phyloP scores from a whole-genome alignment of 495 filamentous ascomycete genomes.

The Copromyces sp. region DNA sequence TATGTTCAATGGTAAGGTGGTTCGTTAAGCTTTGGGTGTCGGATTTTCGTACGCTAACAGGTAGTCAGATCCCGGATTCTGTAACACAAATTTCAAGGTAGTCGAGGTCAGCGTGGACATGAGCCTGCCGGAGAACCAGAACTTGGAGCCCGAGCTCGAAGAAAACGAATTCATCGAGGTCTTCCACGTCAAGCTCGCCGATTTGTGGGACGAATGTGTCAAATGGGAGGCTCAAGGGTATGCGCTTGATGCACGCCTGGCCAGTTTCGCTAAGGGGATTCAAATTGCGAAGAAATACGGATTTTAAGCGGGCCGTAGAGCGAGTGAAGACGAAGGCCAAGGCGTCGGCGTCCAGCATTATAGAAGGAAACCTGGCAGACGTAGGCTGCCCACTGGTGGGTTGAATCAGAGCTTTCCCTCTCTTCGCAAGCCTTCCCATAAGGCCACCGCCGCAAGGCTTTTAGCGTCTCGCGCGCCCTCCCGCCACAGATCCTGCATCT shows the following conservation, averaged over 20 bases:
- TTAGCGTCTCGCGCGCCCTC: slow-evolving; percentile 71
- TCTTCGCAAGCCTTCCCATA: slow-evolving; percentile 62
- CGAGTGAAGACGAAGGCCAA: not conserved
- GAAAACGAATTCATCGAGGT: slow-evolving; percentile 88
- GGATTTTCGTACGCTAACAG: not conserved
- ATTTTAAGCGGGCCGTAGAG: slow-evolving; percentile 16
- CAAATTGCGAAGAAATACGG: slow-evolving; percentile 55
- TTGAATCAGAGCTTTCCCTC: slow-evolving; percentile 48
- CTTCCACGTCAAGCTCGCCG: slow-evolving; percentile 57
- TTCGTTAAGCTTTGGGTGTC: not conserved
- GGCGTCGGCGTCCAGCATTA: not conserved
- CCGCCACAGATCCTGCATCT: slow-evolving; percentile 63
- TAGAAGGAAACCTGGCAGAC: not conserved
- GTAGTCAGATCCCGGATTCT: slow-evolving; percentile 56
- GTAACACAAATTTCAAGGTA: slow-evolving; percentile 79
- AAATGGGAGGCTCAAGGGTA: slow-evolving; percentile 62
- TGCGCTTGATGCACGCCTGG: slow-evolving; percentile 79
- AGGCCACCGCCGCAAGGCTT: slow-evolving; percentile 61
- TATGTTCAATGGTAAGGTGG: slow-evolving; percentile 62
- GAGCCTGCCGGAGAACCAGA: slow-evolving; percentile 53
- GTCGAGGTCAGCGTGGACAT: slow-evolving; percentile 75
- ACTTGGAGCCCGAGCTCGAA: slow-evolving; percentile 63
- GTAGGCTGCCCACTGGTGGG: not conserved
- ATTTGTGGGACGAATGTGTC: slow-evolving; percentile 58
- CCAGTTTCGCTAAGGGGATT: slow-evolving; percentile 76